Percentiles rank a stretch among this genome's conserved stretches.
Evolutionary conservation across 2,329 filamentous ascomycete genomes (phyloP).

Genomic region (Sclerotiophoma versabilis): DNA sequence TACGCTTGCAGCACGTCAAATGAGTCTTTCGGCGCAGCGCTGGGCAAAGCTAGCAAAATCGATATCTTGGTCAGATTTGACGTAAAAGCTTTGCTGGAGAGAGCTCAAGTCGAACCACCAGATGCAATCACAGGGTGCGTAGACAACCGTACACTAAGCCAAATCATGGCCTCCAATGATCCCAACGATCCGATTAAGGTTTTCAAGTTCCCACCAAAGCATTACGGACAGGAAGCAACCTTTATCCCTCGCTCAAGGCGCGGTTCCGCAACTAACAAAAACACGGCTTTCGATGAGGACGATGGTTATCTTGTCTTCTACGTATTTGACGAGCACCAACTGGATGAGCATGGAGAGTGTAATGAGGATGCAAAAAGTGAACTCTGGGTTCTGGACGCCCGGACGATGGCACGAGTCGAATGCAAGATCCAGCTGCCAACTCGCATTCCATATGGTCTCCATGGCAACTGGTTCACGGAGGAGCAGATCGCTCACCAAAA

Average conservation of each 20-base stretch:
- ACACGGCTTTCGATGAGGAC: constrained; percentile 58
- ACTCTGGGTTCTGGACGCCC: constrained; percentile 73
- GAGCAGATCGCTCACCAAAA: constrained; percentile 43
- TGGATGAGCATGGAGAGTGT: constrained; percentile 60
- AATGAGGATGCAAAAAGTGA: constrained; percentile 58
- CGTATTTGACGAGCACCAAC: constrained; percentile 72
- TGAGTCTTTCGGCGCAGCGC: constrained; percentile 64
- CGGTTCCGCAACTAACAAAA: constrained; percentile 1
- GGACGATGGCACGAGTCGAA: constrained; percentile 66
- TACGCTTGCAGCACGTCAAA: constrained; percentile 71
- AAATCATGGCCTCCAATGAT: constrained; percentile 57
- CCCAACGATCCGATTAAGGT: constrained; percentile 64
- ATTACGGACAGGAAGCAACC: constrained; percentile 71
- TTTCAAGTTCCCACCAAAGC: constrained; percentile 66
- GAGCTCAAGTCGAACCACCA: constrained; percentile 57
- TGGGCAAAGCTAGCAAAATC: constrained; percentile 71
- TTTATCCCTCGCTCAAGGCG: constrained; percentile 60
- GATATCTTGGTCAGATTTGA: constrained; percentile 71
- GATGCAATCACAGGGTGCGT: constrained; percentile 66
- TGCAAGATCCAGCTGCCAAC: constrained; percentile 68
- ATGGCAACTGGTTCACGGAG: constrained; percentile 50
- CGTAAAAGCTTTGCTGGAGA: constrained; percentile 59
- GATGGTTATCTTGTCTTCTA: constrained; percentile 73
- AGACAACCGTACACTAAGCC: constrained; percentile 62
- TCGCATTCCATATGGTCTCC: constrained; percentile 73